Conservation (phyloP, 768 basidiomycete species). For the Russula emetica region DNA sequence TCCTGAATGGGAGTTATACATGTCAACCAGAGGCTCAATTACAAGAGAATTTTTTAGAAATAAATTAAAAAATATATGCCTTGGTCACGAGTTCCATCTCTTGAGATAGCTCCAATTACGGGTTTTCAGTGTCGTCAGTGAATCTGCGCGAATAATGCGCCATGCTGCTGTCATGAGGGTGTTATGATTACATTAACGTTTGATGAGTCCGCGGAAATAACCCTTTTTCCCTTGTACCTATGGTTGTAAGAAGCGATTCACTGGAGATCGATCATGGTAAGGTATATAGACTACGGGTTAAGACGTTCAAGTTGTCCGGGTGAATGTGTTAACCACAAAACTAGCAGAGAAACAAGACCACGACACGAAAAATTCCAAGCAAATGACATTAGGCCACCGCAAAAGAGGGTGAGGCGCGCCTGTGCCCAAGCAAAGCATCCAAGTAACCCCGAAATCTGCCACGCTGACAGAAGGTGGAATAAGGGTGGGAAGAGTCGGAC, state of each 20-base stretch:
- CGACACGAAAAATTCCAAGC: background rate
- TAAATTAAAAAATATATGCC: conserved; percentile 30
- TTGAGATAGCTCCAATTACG: background rate
- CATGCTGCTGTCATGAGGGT: conserved; percentile 32
- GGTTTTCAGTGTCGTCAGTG: background rate
- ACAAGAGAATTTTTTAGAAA: conserved; percentile 27
- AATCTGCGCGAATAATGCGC: conserved; percentile 25
- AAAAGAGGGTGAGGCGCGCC: background rate
- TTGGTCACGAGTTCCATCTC: conserved; percentile 27
- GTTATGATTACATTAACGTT: background rate
- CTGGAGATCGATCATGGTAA: background rate
- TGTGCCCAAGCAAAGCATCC: background rate
- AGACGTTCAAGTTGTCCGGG: background rate
- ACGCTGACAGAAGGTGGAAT: background rate
- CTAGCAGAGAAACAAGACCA: background rate
- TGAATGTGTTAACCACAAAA: background rate
- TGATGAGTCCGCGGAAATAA: background rate
- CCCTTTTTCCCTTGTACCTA: background rate
- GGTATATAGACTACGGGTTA: background rate
- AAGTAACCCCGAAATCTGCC: background rate
- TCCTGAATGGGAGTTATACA: background rate
- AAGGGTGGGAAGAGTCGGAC: too few species aligned
- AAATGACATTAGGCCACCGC: conserved; percentile 2
- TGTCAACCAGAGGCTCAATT: background rate
- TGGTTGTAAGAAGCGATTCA: background rate